phyloP scores from a whole-genome alignment of 495 filamentous ascomycete genomes.

The Aspergillus baeticus region DNA sequence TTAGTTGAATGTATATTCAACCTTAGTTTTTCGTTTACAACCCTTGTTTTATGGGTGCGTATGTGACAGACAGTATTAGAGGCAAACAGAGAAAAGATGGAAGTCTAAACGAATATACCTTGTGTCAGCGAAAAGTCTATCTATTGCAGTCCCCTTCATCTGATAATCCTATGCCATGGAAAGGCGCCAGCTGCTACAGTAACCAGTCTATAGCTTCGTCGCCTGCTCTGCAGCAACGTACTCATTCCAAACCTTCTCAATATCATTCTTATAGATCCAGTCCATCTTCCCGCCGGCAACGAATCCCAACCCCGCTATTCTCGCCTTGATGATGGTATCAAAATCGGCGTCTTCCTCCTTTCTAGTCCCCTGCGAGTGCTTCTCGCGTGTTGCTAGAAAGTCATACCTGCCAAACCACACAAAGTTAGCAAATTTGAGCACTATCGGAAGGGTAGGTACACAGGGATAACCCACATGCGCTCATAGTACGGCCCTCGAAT shows the following conservation, averaged over 20 bases:
- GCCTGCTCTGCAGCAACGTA: not conserved
- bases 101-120: too few relatives aligned
- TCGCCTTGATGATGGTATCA: constrained; percentile 31
- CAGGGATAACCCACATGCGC: not conserved
- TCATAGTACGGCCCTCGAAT: constrained; percentile 48
- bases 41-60: too few relatives aligned
- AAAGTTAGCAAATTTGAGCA: too few relatives aligned
- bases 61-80: too few relatives aligned
- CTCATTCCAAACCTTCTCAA: constrained; percentile 39
- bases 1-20: too few relatives aligned
- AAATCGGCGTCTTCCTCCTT: constrained; percentile 17
- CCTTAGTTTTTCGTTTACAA: too few relatives aligned
- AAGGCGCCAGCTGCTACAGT: too few relatives aligned
- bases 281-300: constrained; percentile 16
- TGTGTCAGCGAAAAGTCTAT: too few relatives aligned
- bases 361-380: not conserved
- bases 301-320: constrained; percentile 24
- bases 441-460: not conserved
- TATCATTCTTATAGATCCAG: constrained; percentile 49
- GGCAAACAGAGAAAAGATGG: too few relatives aligned
- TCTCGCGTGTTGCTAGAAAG: not conserved
- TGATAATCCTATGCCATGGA: too few relatives aligned
- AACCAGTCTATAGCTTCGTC: not conserved
- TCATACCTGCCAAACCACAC: constrained; percentile 4
- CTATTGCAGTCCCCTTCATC: too few relatives aligned